phyloP scores from a whole-genome alignment of 2,329 filamentous ascomycete genomes.

The Thermothelomyces thermophilus region DNA sequence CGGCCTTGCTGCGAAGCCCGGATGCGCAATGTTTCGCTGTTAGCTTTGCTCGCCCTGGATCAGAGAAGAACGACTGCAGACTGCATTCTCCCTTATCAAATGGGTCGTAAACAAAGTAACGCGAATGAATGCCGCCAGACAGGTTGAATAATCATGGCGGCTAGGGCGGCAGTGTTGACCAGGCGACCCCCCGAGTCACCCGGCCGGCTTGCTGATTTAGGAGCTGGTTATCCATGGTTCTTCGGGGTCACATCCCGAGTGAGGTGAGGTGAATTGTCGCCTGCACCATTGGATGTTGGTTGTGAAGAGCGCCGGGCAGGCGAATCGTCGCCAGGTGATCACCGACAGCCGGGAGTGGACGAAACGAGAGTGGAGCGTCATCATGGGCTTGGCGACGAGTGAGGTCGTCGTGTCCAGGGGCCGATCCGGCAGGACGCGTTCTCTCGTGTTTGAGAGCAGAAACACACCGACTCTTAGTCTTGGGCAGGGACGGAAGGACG shows the following conservation, averaged over 20 bases:
- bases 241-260: slow-evolving; percentile 6
- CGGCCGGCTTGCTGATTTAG: slow-evolving; percentile 1
- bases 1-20: slow-evolving; percentile 9
- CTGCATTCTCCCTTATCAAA: no score
- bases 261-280: slow-evolving; percentile 19
- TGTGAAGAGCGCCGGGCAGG: slow-evolving; percentile 3
- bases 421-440: slow-evolving; percentile 23
- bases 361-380: neutral
- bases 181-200: neutral
- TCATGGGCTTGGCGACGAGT: slow-evolving; percentile 3
- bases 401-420: slow-evolving; percentile 1
- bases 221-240: slow-evolving; percentile 4
- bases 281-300: slow-evolving; percentile 20
- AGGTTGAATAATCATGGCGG: neutral
- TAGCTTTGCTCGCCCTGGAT: neutral
- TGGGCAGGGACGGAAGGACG: slow-evolving; percentile 22
- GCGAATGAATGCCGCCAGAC: no score
- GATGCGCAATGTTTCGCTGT: slow-evolving; percentile 12
- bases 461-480: slow-evolving; percentile 25
- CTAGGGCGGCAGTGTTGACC: slow-evolving; percentile 7
- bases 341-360: neutral
- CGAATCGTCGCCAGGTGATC: slow-evolving; percentile 5
- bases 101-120: no score
- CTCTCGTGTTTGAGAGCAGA: slow-evolving; percentile 24
- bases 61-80: neutral